Evolutionary conservation across 2,329 filamentous ascomycete species (phyloP).

Genomic region (Thielaviopsis musarum): DNA sequence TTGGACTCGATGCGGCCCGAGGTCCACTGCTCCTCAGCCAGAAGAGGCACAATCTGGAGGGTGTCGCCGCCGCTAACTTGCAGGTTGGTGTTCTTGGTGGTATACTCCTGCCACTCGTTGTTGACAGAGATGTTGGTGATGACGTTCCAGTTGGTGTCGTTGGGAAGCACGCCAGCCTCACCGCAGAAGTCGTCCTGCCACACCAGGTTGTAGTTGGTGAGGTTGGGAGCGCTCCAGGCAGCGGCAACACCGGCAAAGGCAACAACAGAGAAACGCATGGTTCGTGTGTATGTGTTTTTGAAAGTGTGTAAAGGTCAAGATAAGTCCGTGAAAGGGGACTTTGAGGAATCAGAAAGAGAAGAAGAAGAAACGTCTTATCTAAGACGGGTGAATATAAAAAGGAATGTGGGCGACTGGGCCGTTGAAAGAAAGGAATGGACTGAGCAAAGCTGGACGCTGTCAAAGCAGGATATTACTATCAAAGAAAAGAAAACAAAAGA

Average conservation of each 20-base stretch:
- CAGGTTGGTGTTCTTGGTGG: slow-evolving; percentile 27
- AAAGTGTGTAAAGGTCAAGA: background rate
- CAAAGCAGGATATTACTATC: background rate
- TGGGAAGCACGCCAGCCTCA: slow-evolving; percentile 19
- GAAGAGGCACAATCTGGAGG: slow-evolving; percentile 33
- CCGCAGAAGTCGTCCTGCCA: slow-evolving; percentile 31
- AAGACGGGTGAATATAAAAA: background rate
- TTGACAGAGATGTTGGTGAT: slow-evolving; percentile 29
- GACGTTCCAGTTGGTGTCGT: slow-evolving; percentile 25
- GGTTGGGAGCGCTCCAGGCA: slow-evolving; percentile 23
- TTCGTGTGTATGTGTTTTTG: background rate
- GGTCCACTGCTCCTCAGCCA: slow-evolving; percentile 29
- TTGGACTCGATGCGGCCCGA: slow-evolving; percentile 37
- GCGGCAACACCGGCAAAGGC: slow-evolving; percentile 18
- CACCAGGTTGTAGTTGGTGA: slow-evolving; percentile 22
- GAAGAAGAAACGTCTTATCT: background rate
- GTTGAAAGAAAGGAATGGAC: background rate
- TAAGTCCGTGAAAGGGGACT: background rate
- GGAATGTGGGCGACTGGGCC: background rate
- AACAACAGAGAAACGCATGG: slow-evolving; percentile 7
- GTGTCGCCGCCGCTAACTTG: slow-evolving; percentile 33
- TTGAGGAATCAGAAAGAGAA: background rate
- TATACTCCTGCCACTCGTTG: slow-evolving; percentile 35
- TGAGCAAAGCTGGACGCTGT: too few relatives aligned
- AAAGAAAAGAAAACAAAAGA: background rate